phyloP scores from a whole-genome alignment of 306 rosid genomes.

The Heteromeles arbutifolia region DNA sequence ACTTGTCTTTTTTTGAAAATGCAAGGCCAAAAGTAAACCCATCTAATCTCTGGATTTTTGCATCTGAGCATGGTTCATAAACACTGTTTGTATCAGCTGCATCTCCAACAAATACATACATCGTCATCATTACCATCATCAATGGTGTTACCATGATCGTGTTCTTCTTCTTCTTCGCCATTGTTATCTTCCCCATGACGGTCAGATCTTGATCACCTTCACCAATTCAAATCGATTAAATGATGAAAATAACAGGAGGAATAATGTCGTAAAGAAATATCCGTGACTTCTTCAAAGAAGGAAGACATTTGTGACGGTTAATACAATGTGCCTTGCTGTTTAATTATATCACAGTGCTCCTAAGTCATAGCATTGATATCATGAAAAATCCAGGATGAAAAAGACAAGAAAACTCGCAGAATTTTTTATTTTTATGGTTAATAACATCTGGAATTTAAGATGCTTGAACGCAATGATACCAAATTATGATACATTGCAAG shows the following conservation, averaged over 20 bases:
- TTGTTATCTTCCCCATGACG: constrained; percentile 3
- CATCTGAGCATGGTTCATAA: constrained; percentile 71
- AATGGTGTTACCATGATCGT: background rate
- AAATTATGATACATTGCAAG: too few relatives aligned
- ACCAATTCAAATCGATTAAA: constrained; percentile 8
- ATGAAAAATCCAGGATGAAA: background rate
- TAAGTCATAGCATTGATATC: background rate
- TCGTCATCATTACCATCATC: background rate
- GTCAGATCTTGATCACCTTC: constrained; percentile 6
- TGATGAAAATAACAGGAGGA: background rate
- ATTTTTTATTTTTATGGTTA: too few relatives aligned
- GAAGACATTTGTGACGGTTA: background rate
- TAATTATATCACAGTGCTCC: background rate
- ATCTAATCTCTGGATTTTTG: constrained; percentile 55
- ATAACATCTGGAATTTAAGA: background rate
- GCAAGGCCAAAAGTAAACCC: constrained; percentile 81
- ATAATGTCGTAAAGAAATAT: background rate
- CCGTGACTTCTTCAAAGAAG: background rate
- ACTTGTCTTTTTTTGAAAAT: constrained; percentile 46
- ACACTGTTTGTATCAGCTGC: constrained; percentile 54
- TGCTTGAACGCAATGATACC: too few relatives aligned
- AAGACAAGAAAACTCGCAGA: background rate
- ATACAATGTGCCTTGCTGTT: background rate
- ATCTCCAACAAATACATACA: constrained; percentile 31
- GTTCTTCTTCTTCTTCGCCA: constrained; percentile 1